These are phyloP conservation scores for Xylariaceae sp. DNA, from an alignment of 2,329 filamentous ascomycete genomes.

Conservation along the genomic window DNA sequence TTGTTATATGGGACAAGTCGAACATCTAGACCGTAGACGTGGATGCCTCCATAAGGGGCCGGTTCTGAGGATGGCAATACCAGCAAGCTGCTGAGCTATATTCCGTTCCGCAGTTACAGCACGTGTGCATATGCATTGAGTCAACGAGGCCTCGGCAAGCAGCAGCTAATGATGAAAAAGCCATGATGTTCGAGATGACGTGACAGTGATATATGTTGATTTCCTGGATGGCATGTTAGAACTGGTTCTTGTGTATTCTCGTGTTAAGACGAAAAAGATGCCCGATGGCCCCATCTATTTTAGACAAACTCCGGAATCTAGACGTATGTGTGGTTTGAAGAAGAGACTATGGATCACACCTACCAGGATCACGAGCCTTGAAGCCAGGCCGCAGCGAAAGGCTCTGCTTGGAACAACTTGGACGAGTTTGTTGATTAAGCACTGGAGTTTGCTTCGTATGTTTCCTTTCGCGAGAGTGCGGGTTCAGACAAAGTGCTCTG, in stretches of 20 bases:
- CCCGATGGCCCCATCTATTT: constrained; percentile 1
- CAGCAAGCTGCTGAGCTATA: constrained; percentile 34
- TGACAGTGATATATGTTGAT: constrained; percentile 4
- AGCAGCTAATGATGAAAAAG: constrained; percentile 8
- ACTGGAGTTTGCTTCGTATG: constrained; percentile 1
- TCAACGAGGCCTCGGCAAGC: constrained; percentile 16
- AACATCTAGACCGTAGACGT: no score
- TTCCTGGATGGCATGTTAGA: neutral
- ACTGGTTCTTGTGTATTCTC: neutral
- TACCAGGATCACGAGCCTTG: no score
- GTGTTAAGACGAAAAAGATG: constrained; percentile 1
- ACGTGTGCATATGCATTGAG: constrained; percentile 31
- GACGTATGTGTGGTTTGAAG: no score
- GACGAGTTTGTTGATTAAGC: constrained; percentile 1
- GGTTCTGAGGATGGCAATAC: constrained; percentile 35
- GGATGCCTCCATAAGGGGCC: constrained; percentile 10
- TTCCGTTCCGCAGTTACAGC: constrained; percentile 34
- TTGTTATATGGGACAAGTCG: no score
- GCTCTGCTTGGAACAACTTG: no score
- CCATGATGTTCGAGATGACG: constrained; percentile 11
- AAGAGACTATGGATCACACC: no score
- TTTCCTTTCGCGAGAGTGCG: neutral
- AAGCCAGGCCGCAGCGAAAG: no score
- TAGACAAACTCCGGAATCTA: no score
- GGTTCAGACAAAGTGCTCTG: neutral